Evolutionary conservation across 2,329 filamentous ascomycete genomes (phyloP), one percentile per base, ranked within the genome.

Genomic region (Penicillium sp.): DNA sequence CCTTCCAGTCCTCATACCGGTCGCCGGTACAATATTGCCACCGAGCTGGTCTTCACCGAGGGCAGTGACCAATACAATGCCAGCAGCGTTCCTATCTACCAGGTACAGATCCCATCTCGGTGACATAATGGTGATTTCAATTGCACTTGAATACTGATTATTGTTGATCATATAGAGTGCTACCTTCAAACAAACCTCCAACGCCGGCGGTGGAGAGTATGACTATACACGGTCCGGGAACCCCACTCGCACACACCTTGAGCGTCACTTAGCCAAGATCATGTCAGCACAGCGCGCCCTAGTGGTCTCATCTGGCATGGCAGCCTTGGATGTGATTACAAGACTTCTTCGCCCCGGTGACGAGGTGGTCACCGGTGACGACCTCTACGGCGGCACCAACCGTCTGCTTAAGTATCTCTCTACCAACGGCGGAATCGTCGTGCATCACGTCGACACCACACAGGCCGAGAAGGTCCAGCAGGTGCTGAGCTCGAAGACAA

Each of bases 181-280:
- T 46, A 99, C 94, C 36, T 99, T 99, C 82, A 99, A 99, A 78
- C 94, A 97, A 77, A 84, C 84, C 22, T 90, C 88, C 17, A 88
- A 89, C 60, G 82, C 77, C 43, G 91, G 90, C 57, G 91, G 90
- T 57, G 89, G 85, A 64, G 92, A 97, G 75, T 99, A 97, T 76
- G 94, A 99, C 79, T 99, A 99, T 80, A 97, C 94, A 57, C 90
- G 95, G 59, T 97, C 92, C 35, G 94, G 94, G 54, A 99, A 99
- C 73, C 94, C 94, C 17, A 99, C 94, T 56, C 86, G 94, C 62
- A 96, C 93, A 33, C 94, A 99, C 70, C 85, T 99, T 60, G 94
- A 99, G 79, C 87, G 93, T 56, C 94, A 99, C 75, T 81, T 99
- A 67, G 94, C 95, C 69, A 99, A 99, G 84, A 96, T 99, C 73